Conservation (phyloP, 306 rosid genomes). For the Fagus crenata region DNA sequence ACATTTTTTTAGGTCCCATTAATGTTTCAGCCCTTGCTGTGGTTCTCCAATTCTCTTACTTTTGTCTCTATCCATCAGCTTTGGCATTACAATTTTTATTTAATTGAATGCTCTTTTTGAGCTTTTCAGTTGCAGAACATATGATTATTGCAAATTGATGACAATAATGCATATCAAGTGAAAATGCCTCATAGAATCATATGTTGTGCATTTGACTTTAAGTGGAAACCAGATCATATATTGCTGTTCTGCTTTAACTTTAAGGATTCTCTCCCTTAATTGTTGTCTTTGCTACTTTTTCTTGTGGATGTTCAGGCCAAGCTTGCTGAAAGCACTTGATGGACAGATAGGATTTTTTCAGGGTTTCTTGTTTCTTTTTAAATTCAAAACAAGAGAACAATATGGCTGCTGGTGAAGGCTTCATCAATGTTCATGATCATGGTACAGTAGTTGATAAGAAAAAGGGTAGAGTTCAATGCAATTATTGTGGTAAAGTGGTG, state of each 20-base stretch:
- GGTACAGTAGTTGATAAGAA: constrained; percentile 10
- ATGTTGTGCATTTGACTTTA: background rate
- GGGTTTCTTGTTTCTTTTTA: background rate
- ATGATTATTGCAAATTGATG: background rate
- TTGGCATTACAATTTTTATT: background rate
- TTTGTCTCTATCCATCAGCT: background rate
- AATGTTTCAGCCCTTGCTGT: background rate
- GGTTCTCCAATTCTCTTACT: background rate
- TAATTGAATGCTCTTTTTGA: background rate
- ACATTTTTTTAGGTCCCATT: background rate
- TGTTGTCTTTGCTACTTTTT: background rate
- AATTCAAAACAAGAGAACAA: background rate
- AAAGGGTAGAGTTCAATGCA: constrained; percentile 14
- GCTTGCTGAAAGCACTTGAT: background rate
- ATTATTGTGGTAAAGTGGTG: constrained; percentile 25
- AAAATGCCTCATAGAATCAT: background rate
- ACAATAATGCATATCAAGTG: background rate
- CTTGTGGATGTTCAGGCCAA: background rate
- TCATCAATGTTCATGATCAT: constrained; percentile 14
- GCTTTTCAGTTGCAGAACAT: background rate
- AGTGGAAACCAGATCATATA: constrained; percentile 1
- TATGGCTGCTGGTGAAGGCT: background rate
- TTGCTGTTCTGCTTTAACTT: background rate
- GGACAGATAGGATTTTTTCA: background rate
- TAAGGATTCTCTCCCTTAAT: background rate